Evolutionary conservation across 768 basidiomycete genomes (phyloP).

Genomic region (Kockovaella imperatae): DNA sequence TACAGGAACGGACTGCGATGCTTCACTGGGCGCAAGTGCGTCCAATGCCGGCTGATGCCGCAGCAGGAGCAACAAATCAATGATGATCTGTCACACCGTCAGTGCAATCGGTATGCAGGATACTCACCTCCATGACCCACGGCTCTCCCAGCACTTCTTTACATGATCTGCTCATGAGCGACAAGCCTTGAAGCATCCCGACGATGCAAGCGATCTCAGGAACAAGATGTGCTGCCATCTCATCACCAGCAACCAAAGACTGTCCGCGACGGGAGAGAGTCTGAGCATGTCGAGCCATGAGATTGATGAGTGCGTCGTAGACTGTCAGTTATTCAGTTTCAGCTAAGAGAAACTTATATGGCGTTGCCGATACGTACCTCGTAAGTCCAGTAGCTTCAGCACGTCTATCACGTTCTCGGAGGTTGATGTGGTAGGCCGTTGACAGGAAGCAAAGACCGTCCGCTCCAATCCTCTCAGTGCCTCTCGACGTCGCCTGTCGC

Average conservation of each 20-base stretch:
- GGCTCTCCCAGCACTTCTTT: constrained; percentile 22
- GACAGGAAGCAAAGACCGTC: background rate
- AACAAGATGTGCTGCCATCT: constrained; percentile 9
- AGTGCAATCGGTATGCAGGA: background rate
- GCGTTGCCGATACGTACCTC: too few species aligned
- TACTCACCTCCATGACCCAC: constrained; percentile 34
- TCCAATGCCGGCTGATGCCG: constrained; percentile 15
- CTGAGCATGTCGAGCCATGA: constrained; percentile 27
- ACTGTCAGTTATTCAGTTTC: too few species aligned
- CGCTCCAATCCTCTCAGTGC: background rate
- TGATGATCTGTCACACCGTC: constrained; percentile 20
- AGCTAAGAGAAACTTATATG: too few species aligned
- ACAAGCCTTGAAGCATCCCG: constrained; percentile 27
- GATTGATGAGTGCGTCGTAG: constrained; percentile 20
- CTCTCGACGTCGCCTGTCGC: background rate
- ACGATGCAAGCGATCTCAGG: constrained; percentile 20
- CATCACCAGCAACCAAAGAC: constrained; percentile 15
- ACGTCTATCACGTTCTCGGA: too few species aligned
- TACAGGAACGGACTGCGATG: constrained; percentile 50
- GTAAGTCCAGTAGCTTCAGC: too few species aligned
- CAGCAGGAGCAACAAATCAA: constrained; percentile 30
- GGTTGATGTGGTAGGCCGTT: too few species aligned
- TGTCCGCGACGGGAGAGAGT: constrained; percentile 17
- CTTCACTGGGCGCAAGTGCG: background rate
- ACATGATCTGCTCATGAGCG: constrained; percentile 12